A percentile compares a stretch with the other conserved stretches of the same genome.
Evolutionary conservation across 1,139 yeast genomes (phyloP).

Genomic region (Lodderomyces beijingensis): DNA sequence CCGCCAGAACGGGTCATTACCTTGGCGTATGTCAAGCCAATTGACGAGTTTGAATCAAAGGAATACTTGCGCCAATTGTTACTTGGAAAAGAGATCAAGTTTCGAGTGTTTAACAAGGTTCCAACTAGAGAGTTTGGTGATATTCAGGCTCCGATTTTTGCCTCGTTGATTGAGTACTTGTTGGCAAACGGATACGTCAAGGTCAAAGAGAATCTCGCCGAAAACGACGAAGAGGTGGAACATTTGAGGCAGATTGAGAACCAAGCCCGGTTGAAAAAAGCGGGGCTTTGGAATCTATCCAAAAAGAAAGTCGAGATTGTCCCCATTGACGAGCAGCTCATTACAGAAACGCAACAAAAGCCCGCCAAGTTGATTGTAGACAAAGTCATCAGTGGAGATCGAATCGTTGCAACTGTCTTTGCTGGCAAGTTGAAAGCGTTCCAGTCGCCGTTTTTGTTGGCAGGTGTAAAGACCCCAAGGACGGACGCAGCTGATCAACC

Average conservation of each 20-base stretch:
- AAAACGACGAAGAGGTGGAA: conserved; percentile 30
- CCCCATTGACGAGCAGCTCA: conserved; percentile 33
- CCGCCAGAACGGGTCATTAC: conserved; percentile 59
- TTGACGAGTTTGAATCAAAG: conserved; percentile 49
- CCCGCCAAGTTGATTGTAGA: conserved; percentile 64
- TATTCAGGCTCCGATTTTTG: conserved; percentile 58
- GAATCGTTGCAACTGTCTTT: conserved; percentile 58
- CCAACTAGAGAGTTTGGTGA: conserved; percentile 69
- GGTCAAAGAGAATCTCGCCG: conserved; percentile 52
- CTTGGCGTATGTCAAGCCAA: conserved; percentile 57
- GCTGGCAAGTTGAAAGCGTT: conserved; percentile 39
- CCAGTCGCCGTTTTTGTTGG: conserved; percentile 52
- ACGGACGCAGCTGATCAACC: conserved; percentile 46
- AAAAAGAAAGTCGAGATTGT: conserved; percentile 20
- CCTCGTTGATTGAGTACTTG: conserved; percentile 54
- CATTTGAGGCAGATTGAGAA: conserved; percentile 33
- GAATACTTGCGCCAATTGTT: conserved; percentile 61
- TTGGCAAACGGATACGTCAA: conserved; percentile 60
- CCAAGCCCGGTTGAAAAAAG: conserved; percentile 43
- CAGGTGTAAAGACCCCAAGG: conserved; percentile 73
- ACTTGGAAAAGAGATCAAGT: conserved; percentile 65
- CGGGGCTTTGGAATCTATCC: conserved; percentile 57
- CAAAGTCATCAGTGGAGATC: conserved; percentile 73
- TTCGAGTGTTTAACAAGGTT: conserved; percentile 51
- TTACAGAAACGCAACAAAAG: conserved; percentile 28